A percentile compares a stretch with the other conserved stretches of the same genome.
phyloP scores from a whole-genome alignment of 2,329 filamentous ascomycete genomes.

The Fusarium chaquense region DNA sequence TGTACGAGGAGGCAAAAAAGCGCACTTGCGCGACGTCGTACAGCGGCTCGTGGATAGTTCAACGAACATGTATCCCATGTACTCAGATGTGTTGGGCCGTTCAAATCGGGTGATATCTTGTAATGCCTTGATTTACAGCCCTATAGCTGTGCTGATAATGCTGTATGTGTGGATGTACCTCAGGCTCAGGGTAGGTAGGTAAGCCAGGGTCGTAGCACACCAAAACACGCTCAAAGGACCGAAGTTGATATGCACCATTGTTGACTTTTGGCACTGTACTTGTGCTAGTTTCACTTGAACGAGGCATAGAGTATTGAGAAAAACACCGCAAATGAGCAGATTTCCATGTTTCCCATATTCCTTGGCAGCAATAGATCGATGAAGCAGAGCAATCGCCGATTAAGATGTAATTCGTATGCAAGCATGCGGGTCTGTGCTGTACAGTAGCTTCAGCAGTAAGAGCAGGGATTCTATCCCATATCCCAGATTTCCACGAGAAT shows the following conservation, averaged over 20 bases:
- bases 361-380: slow-evolving; percentile 27
- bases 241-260: slow-evolving; percentile 24
- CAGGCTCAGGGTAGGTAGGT: neutral
- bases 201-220: slow-evolving; percentile 40
- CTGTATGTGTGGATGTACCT: neutral
- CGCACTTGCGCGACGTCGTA: slow-evolving; percentile 41
- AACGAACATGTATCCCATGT: slow-evolving; percentile 9
- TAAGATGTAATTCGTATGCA: slow-evolving; percentile 22
- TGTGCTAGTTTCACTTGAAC: slow-evolving; percentile 21
- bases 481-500: slow-evolving; percentile 1
- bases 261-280: neutral
- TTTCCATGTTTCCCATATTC: slow-evolving; percentile 32
- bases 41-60: slow-evolving; percentile 40
- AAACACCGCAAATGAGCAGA: slow-evolving; percentile 30
- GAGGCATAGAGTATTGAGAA: neutral
- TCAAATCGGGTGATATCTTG: slow-evolving; percentile 8
- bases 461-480: slow-evolving; percentile 2
- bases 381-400: slow-evolving; percentile 37
- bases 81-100: neutral
- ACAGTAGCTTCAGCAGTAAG: slow-evolving; percentile 18
- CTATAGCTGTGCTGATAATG: slow-evolving; percentile 32
- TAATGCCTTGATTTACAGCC: slow-evolving; percentile 34
- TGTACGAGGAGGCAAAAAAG: slow-evolving; percentile 22
- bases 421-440: slow-evolving; percentile 19
- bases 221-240: slow-evolving; percentile 13